Conservation (phyloP, 2,329 filamentous ascomycete species). For the Beauveria australis region DNA sequence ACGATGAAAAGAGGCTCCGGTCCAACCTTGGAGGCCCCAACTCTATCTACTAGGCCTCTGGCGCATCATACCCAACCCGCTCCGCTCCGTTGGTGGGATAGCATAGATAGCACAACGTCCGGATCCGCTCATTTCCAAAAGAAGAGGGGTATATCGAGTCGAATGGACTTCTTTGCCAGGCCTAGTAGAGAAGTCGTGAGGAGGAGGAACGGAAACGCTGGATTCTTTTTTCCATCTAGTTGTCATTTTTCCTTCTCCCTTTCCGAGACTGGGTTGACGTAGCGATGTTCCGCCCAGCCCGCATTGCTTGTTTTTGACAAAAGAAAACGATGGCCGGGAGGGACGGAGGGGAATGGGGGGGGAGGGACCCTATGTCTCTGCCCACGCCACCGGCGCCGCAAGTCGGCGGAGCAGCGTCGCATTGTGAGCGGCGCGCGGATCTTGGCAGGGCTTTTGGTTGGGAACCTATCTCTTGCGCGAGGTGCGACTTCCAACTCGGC, state of each 20-base stretch:
- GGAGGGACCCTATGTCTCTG: not conserved
- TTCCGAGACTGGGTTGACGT: no score
- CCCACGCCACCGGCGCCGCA: not conserved
- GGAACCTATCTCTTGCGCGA: no score
- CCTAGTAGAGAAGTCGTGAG: no score
- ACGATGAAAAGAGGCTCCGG: not conserved
- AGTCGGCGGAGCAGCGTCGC: not conserved
- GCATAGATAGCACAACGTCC: not conserved
- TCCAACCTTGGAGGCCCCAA: not conserved
- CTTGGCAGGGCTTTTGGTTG: not conserved
- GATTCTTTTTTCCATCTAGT: no score
- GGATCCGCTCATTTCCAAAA: not conserved
- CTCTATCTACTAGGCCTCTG: no score
- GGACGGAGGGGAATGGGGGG: not conserved
- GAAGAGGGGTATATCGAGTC: not conserved
- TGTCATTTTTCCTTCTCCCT: no score
- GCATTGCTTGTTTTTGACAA: not conserved
- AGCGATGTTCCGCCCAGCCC: not conserved
- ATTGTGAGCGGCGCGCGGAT: conserved; percentile 3
- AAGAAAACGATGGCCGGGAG: not conserved
- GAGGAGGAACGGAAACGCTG: no score
- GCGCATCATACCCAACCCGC: not conserved
- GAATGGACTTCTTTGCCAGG: no score
- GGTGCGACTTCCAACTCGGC: no score
- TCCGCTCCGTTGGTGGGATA: not conserved